These are phyloP conservation scores for Pyrenochaeta sp. DNA, from an alignment of 2,329 filamentous ascomycete species.

Conservation along the genomic window DNA sequence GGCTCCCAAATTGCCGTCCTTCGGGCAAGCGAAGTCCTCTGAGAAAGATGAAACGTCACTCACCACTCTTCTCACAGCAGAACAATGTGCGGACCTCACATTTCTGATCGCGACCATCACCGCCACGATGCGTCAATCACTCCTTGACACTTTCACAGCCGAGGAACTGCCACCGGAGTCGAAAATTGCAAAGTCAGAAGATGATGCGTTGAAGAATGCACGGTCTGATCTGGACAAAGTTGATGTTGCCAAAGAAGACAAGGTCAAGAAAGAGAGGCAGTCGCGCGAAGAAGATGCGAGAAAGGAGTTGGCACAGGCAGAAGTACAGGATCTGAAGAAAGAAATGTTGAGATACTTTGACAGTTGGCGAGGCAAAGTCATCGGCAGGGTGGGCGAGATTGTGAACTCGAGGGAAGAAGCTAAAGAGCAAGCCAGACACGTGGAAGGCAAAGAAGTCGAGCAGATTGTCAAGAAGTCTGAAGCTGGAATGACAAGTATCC, in stretches of 20 bases:
- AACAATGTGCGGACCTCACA: conserved; percentile 58
- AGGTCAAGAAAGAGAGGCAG: conserved; percentile 38
- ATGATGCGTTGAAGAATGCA: conserved; percentile 33
- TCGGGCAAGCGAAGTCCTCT: conserved; percentile 42
- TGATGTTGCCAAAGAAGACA: conserved; percentile 44
- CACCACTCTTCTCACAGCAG: conserved; percentile 55
- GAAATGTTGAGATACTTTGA: conserved; percentile 76
- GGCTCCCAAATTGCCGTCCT: conserved; percentile 45
- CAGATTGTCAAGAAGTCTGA: conserved; percentile 40
- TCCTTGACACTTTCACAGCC: conserved; percentile 53
- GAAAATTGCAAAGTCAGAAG: conserved; percentile 29
- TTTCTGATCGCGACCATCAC: conserved; percentile 59
- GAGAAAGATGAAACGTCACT: conserved; percentile 49
- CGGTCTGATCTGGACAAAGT: conserved; percentile 30
- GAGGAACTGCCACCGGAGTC: conserved; percentile 32
- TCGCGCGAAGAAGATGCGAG: conserved; percentile 47
- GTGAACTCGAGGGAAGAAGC: conserved; percentile 51
- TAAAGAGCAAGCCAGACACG: conserved; percentile 37
- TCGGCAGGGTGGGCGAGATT: conserved; percentile 75
- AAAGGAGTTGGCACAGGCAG: conserved; percentile 60
- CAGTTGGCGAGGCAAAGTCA: conserved; percentile 78
- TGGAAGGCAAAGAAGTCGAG: conserved; percentile 31
- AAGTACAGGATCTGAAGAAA: conserved; percentile 72
- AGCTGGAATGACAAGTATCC: conserved; percentile 35
- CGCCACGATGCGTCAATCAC: conserved; percentile 56